Conservation (phyloP, 2,329 filamentous ascomycete species). For the Trichoderma asperellum region DNA sequence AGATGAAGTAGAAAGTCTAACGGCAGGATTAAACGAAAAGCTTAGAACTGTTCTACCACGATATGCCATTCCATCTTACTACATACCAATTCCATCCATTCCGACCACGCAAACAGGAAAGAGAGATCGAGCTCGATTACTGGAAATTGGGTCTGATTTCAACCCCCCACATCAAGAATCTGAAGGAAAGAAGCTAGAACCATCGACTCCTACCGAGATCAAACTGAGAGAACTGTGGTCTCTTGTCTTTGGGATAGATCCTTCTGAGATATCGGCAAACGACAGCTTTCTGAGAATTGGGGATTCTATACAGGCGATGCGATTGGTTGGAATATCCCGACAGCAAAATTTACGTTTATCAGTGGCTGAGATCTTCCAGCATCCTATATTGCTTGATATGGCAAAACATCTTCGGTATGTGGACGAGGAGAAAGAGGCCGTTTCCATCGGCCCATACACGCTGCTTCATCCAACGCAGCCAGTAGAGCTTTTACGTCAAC, state of each 20-base stretch:
- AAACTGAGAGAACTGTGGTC: conserved; percentile 18
- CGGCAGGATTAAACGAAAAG: background rate
- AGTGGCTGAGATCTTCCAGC: conserved; percentile 18
- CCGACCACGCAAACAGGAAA: conserved; percentile 15
- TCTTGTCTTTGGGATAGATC: conserved; percentile 13
- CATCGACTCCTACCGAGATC: conserved; percentile 5
- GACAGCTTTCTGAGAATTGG: conserved; percentile 22
- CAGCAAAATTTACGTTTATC: conserved; percentile 11
- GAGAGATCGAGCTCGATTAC: conserved; percentile 17
- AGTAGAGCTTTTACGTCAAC: background rate
- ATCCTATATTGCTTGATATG: conserved; percentile 15
- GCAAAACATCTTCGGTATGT: background rate
- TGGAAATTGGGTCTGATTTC: conserved; percentile 6
- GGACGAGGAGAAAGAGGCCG: background rate
- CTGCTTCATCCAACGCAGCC: background rate
- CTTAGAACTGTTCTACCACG: background rate
- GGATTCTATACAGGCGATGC: conserved; percentile 25
- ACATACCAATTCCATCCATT: conserved; percentile 12
- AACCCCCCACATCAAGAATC: conserved; percentile 2
- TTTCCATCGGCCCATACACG: conserved; percentile 3
- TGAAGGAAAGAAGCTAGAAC: background rate
- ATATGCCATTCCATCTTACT: conserved; percentile 24
- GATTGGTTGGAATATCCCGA: conserved; percentile 20
- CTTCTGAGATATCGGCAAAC: conserved; percentile 3
- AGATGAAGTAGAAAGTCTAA: background rate